These are phyloP conservation scores for Coemansia sp. DNA, from an alignment of 192 early-diverging fungal species.

Conservation along the genomic window DNA sequence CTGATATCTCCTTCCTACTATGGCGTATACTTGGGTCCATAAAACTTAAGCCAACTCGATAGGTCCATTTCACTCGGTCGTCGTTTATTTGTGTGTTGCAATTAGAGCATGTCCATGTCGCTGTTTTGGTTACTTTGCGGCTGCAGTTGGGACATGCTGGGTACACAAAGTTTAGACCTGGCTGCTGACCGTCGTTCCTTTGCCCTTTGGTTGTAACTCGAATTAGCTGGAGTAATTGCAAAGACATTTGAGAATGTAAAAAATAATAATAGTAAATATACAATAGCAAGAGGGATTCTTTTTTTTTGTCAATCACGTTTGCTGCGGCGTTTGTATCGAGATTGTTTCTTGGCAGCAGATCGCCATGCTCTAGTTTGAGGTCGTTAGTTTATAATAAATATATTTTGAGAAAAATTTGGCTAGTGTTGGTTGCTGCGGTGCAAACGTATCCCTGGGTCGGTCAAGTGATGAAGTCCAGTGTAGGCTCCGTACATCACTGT, in stretches of 20 bases:
- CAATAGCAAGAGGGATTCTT: background rate
- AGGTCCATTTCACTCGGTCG: constrained; percentile 28
- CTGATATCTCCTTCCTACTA: background rate
- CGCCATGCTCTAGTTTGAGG: too few relatives aligned
- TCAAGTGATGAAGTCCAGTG: constrained; percentile 22
- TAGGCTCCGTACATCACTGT: constrained; percentile 19
- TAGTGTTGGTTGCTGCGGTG: constrained; percentile 33
- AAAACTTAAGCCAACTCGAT: constrained; percentile 16
- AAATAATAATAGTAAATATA: background rate
- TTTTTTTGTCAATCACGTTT: background rate
- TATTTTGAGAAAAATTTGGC: background rate
- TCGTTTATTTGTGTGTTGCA: constrained; percentile 7
- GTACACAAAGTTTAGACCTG: constrained; percentile 26
- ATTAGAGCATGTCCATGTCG: constrained; percentile 18
- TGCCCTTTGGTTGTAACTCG: background rate
- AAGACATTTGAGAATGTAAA: background rate
- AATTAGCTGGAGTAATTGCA: constrained; percentile 1
- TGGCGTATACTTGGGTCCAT: background rate
- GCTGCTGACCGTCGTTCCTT: background rate
- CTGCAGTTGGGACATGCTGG: constrained; percentile 28
- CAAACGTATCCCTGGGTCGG: constrained; percentile 19
- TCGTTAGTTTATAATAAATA: background rate
- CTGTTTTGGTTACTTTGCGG: constrained; percentile 1
- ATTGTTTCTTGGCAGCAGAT: too few relatives aligned
- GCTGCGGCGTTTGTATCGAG: background rate